Percentiles rank a stretch among this genome's conserved stretches.
Evolutionary conservation across 768 basidiomycete species (phyloP).

Genomic region (Macrocybe gigantea): DNA sequence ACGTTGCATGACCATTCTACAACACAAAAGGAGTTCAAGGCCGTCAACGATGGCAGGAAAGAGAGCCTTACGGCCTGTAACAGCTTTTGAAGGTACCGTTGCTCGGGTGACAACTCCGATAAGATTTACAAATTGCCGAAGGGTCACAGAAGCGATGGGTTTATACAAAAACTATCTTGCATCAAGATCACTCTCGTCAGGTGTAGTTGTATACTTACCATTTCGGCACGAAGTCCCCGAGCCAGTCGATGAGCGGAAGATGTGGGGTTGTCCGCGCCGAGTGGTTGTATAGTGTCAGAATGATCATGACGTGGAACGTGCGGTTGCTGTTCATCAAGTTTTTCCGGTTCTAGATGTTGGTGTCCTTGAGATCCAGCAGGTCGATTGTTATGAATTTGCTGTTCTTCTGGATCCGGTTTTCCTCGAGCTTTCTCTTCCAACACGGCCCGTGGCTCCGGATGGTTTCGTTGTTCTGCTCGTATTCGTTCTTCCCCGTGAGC

Average conservation of each 20-base stretch:
- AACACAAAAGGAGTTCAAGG: neutral
- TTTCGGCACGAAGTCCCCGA: too few relatives aligned
- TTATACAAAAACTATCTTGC: neutral
- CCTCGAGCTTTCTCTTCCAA: too few relatives aligned
- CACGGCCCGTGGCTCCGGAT: too few relatives aligned
- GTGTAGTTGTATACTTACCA: too few relatives aligned
- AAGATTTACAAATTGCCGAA: conserved; percentile 9
- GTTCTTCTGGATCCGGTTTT: too few relatives aligned
- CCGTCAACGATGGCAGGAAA: neutral
- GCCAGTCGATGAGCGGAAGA: neutral
- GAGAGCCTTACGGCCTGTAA: conserved; percentile 16
- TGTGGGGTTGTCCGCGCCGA: neutral
- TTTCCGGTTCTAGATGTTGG: too few relatives aligned
- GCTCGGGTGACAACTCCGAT: conserved; percentile 17
- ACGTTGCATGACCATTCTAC: conserved; percentile 44
- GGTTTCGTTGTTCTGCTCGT: too few relatives aligned
- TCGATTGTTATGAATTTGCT: too few relatives aligned
- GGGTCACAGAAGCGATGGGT: neutral
- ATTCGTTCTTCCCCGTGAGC: too few relatives aligned
- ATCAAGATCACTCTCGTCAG: too few relatives aligned
- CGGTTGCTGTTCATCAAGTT: too few relatives aligned
- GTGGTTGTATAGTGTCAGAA: neutral
- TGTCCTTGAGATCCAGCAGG: too few relatives aligned
- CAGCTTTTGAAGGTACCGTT: conserved; percentile 10
- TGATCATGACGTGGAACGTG: neutral